Conservation (phyloP, 371 early-diverging fungal genomes). For the Basidiobolus meristosporus region DNA sequence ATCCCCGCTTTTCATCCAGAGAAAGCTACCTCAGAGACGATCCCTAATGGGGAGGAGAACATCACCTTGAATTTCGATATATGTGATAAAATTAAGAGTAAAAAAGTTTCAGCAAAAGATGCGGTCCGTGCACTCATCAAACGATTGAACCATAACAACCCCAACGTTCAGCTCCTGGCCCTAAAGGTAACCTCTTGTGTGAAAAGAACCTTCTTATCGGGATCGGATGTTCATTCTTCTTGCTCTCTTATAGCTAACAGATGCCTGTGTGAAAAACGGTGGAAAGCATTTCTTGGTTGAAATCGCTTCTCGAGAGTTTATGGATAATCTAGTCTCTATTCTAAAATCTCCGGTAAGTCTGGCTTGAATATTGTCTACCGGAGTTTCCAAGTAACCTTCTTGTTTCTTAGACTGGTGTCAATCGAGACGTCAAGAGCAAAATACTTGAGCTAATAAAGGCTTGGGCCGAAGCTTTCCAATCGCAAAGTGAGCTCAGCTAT, state of each 20-base stretch:
- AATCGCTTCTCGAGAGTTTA: slow-evolving; percentile 71
- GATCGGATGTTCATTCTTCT: neutral
- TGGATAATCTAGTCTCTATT: slow-evolving; percentile 54
- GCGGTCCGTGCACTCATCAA: slow-evolving; percentile 52
- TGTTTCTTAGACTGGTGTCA: slow-evolving; percentile 16
- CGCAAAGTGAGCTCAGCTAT: slow-evolving; percentile 49
- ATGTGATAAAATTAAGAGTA: slow-evolving; percentile 77
- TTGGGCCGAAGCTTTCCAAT: slow-evolving; percentile 70
- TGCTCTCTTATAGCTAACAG: slow-evolving; percentile 34
- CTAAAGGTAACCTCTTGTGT: slow-evolving; percentile 39
- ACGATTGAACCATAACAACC: slow-evolving; percentile 66
- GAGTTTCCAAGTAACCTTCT: neutral
- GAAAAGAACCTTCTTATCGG: neutral
- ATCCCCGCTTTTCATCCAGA: slow-evolving; percentile 17
- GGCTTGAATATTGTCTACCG: neutral
- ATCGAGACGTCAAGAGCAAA: slow-evolving; percentile 52
- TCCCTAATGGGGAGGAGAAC: slow-evolving; percentile 72
- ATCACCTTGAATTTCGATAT: slow-evolving; percentile 65
- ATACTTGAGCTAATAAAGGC: slow-evolving; percentile 58
- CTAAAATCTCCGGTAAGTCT: slow-evolving; percentile 32
- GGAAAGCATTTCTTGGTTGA: slow-evolving; percentile 72
- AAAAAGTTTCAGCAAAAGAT: slow-evolving; percentile 56
- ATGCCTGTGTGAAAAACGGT: slow-evolving; percentile 86
- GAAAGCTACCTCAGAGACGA: slow-evolving; percentile 74
- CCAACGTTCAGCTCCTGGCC: slow-evolving; percentile 79